These are phyloP conservation scores for Xenosphaeropsis pyriputrescens DNA, from an alignment of 2,329 filamentous ascomycete genomes.

Conservation along the genomic window DNA sequence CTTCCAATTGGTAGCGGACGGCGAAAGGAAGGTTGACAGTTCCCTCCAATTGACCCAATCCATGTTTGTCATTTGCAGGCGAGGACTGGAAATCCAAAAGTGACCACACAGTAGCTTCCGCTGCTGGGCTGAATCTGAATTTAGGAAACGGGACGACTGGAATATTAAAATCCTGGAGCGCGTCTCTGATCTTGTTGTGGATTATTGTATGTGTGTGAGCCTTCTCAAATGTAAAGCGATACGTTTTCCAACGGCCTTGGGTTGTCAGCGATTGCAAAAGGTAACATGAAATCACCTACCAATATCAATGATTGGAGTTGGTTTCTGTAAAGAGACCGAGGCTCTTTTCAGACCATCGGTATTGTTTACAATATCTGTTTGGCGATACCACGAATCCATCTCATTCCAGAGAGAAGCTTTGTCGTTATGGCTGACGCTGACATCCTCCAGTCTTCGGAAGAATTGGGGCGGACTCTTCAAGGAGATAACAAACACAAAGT, in stretches of 20 bases:
- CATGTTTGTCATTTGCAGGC: too few species aligned
- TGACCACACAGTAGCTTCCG: too few species aligned
- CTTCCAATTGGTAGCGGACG: constrained; percentile 82
- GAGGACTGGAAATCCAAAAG: too few species aligned
- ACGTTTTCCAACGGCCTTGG: constrained; percentile 46
- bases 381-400: constrained; percentile 43
- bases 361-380: constrained; percentile 43
- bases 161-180: constrained; percentile 61
- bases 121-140: too few species aligned
- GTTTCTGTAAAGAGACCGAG: constrained; percentile 30
- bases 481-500: constrained; percentile 28
- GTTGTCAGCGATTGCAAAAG: constrained; percentile 1
- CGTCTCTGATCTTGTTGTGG: constrained; percentile 1
- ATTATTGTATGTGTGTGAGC: background rate
- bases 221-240: constrained; percentile 31
- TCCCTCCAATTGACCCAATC: too few species aligned
- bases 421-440: constrained; percentile 23
- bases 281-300: constrained; percentile 14
- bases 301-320: constrained; percentile 39
- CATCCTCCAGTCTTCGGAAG: constrained; percentile 17
- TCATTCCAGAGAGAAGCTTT: constrained; percentile 34
- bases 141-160: constrained; percentile 17
- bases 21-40: constrained; percentile 40
- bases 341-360: constrained; percentile 18
- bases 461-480: constrained; percentile 28